Evolutionary conservation across 345 rosid genomes (phyloP).

Genomic region (Linum trigynum): DNA sequence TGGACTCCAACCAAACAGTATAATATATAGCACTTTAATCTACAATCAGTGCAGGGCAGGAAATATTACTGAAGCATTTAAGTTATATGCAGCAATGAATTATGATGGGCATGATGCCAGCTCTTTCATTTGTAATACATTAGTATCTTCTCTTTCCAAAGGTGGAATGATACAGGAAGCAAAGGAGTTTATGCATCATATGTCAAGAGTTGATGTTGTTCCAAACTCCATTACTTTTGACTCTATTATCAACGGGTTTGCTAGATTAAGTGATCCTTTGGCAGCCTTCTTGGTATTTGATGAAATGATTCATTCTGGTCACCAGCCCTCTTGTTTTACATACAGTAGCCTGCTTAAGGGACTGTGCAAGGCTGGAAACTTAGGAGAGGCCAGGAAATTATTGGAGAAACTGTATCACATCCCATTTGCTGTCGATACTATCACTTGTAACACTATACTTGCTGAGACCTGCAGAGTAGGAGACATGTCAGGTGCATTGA

Average conservation of each 20-base stretch:
- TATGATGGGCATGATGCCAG: conserved; percentile 34
- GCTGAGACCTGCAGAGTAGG: conserved; percentile 52
- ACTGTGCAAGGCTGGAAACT: conserved; percentile 62
- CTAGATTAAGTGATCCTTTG: conserved; percentile 43
- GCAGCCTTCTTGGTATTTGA: conserved; percentile 60
- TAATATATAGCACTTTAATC: conserved; percentile 50
- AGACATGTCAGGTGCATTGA: conserved; percentile 47
- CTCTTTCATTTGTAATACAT: conserved; percentile 42
- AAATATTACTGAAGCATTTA: conserved; percentile 46
- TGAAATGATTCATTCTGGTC: conserved; percentile 62
- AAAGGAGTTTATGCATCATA: conserved; percentile 50
- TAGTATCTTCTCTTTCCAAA: conserved; percentile 59
- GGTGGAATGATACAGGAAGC: conserved; percentile 55
- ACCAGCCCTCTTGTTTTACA: conserved; percentile 56
- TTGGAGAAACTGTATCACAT: conserved; percentile 39
- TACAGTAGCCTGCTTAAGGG: conserved; percentile 80
- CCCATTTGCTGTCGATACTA: conserved; percentile 56
- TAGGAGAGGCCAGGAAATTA: conserved; percentile 50
- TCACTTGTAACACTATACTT: conserved; percentile 58
- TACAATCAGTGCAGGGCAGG: conserved; percentile 51
- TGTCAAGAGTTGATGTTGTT: conserved; percentile 33
- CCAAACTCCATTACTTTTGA: conserved; percentile 56
- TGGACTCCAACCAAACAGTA: conserved; percentile 50
- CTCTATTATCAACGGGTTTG: conserved; percentile 57
- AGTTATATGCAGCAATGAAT: conserved; percentile 49